phyloP scores from a whole-genome alignment of 305 asterid species.

The Fraxinus greggii region DNA sequence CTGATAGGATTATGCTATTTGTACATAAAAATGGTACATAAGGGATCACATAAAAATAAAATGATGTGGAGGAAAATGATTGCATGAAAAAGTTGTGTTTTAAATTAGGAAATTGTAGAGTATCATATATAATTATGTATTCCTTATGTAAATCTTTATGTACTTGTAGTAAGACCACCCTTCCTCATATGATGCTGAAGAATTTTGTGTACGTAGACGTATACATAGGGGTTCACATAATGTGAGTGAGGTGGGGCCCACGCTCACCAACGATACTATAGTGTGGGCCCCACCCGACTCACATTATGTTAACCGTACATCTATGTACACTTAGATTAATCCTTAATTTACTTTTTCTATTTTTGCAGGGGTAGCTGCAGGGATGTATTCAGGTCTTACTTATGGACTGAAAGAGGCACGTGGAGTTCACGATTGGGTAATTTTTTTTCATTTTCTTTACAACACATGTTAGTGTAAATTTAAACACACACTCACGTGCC shows the following conservation, averaged over 20 bases:
- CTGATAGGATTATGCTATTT: background rate
- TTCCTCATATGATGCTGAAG: background rate
- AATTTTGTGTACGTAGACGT: too few relatives aligned
- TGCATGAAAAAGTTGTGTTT: background rate
- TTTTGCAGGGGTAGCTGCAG: constrained; percentile 82
- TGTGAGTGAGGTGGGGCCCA: too few relatives aligned
- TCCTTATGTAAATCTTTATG: too few relatives aligned
- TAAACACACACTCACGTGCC: background rate
- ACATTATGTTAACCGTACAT: too few relatives aligned
- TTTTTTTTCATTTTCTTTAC: background rate
- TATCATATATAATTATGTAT: background rate
- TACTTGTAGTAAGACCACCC: background rate
- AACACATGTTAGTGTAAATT: background rate
- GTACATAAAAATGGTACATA: background rate
- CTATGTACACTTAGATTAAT: too few relatives aligned
- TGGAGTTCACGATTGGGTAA: constrained; percentile 93
- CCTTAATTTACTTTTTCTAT: background rate
- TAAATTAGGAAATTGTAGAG: background rate
- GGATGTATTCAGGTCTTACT: constrained; percentile 84
- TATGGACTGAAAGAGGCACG: constrained; percentile 84
- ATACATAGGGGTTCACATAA: too few relatives aligned
- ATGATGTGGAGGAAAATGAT: background rate
- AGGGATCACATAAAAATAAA: background rate
- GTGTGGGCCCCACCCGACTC: too few relatives aligned
- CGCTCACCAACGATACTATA: too few relatives aligned